These are phyloP conservation scores for Stemphylium beticola DNA, from an alignment of 2,329 filamentous ascomycete species.

Conservation along the genomic window DNA sequence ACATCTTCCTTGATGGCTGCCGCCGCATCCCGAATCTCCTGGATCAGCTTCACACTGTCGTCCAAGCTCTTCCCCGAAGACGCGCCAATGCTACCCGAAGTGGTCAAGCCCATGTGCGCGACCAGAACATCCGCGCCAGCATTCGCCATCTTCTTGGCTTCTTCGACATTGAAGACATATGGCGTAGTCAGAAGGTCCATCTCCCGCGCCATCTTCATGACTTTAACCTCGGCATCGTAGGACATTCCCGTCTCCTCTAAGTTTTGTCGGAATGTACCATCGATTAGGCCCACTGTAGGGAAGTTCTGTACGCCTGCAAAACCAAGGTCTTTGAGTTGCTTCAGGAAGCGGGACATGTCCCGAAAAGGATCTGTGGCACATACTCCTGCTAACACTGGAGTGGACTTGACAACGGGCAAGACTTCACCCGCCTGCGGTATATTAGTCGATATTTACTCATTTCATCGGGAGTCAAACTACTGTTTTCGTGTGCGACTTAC, in stretches of 20 bases:
- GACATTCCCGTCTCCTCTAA: conserved; percentile 77
- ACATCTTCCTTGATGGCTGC: conserved; percentile 62
- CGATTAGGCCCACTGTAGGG: conserved; percentile 73
- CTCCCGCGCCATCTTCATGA: conserved; percentile 65
- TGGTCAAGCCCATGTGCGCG: conserved; percentile 72
- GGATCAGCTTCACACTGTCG: conserved; percentile 66
- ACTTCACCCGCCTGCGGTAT: conserved; percentile 64
- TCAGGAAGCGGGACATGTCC: conserved; percentile 65
- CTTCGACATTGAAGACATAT: conserved; percentile 70
- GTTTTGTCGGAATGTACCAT: conserved; percentile 69
- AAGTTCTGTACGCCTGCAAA: conserved; percentile 77
- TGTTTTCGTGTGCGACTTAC: conserved; percentile 36
- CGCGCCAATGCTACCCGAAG: conserved; percentile 69
- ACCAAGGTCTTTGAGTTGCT: conserved; percentile 65
- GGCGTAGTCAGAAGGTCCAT: conserved; percentile 71
- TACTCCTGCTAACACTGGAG: conserved; percentile 72
- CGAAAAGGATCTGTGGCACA: conserved; percentile 75
- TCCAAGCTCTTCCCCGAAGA: conserved; percentile 66
- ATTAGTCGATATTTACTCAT: not conserved
- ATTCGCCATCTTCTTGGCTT: conserved; percentile 66
- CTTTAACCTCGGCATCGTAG: conserved; percentile 69
- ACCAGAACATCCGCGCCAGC: conserved; percentile 72
- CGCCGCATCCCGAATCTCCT: conserved; percentile 69
- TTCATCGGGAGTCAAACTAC: no score
- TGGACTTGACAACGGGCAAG: conserved; percentile 67